Evolutionary conservation across 139 green algal species (phyloP), one percentile per base, ranked within the genome.

Genomic region (Penium margaritaceum): DNA sequence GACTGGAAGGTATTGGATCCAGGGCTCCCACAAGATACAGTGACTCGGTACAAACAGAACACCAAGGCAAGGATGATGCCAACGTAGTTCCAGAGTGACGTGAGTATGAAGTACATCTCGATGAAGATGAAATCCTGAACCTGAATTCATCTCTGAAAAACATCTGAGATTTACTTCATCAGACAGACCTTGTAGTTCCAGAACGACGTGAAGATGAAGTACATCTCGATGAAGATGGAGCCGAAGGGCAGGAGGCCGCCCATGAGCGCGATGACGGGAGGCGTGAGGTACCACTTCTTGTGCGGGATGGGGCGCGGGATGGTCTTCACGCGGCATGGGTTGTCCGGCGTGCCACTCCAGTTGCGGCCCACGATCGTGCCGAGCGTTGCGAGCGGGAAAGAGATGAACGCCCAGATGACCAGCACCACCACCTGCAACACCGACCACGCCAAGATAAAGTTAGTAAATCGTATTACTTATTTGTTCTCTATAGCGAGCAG

Each of bases 91-190:
- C 91, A 95, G 74, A 96, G 94, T 32, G 74, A 86, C 15, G 90
- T 96, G 83, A 96, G 95, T 27, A 97, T 88, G 80, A 97, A 97
- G 86, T 96, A 97, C 87, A 96, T 94, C 84, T 97, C 92, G 51
- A 97, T 97, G 85, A 97, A 97, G 79, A 97, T 97, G 77, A 82
- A 90, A n/a, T n/a, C n/a, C n/a, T n/a, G n/a, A n/a, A n/a, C n/a
- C n/a, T n/a, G n/a, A n/a, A n/a, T n/a, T n/a, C n/a, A n/a, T n/a
- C n/a, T n/a, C n/a, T n/a, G n/a, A n/a, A n/a, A n/a, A n/a, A n/a
- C n/a, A n/a, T n/a, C n/a, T n/a, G n/a, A n/a, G n/a, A n/a, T n/a
- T n/a, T n/a, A n/a, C n/a, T n/a, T n/a, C n/a, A n/a, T n/a, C n/a
- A n/a, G n/a, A n/a, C n/a, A n/a, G n/a, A 82, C 90, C 87, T 96